Base-by-base conservation (phyloP, 257 asterid species). In the Perilla frutescens region DNA sequence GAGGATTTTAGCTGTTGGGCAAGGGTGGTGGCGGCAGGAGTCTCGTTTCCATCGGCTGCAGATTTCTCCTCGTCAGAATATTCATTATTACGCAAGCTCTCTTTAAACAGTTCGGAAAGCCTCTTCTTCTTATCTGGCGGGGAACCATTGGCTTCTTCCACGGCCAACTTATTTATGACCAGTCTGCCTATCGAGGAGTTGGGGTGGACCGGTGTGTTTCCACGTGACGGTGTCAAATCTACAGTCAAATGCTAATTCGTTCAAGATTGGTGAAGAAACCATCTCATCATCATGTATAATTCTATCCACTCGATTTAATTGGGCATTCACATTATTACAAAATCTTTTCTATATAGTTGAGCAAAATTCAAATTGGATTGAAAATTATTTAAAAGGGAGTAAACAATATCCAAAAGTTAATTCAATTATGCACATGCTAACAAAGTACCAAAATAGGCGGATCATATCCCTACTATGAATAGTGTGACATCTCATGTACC, bases 191-290 rank as follows among this genome's bases (percentile, higher is more conserved):
- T 43, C 6, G 88, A 73, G 71, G 76, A 79, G 75, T 62, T 75
- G 36, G 73, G 84, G 80, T 88, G 92, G 31, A 86, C 87, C 1
- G 96, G 97, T 7, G 96, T 87, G 45, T 61, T 92, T 57, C 96
- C 96, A 14, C 85, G 85, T 3, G 96, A 90, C 34, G 96, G 96
- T 8, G 93, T 87, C 50, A 87, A 90, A 78, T 90, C 97, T 90
- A 82, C 80, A 32, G 4, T 49, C 7, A 34, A 34, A 34, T 4
- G 4, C 37, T 34, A 34, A 34, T 4, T 34, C 37, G 26, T n/a
- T 2, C 26, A 43, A 31, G 20, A 13, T 20, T 20, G 26, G 26
- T 20, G 26, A 57, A 34, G 29, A 7, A 40, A 4, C 6, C 0
- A 34, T 34, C 37, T 2, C 37, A 34, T 34, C 1, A 34, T 4